Percentiles rank a stretch among this genome's conserved stretches.
phyloP scores from a whole-genome alignment of 257 asterid species.

The Nicotiana sylvestris region DNA sequence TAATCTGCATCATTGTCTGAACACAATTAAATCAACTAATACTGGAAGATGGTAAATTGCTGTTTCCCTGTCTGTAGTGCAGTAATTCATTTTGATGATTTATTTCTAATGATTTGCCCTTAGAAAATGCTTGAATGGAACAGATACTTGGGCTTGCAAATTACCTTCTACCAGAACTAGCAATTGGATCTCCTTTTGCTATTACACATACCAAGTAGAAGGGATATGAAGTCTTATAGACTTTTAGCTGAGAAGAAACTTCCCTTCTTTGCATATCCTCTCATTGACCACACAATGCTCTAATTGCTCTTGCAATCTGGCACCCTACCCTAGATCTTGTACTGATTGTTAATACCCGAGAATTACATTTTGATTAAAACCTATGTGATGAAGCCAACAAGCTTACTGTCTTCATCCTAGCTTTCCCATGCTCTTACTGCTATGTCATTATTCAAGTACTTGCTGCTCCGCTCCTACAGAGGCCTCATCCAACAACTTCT shows the following conservation, averaged over 20 bases:
- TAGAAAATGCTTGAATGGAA: background rate
- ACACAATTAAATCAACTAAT: background rate
- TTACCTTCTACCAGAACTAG: background rate
- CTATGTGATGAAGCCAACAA: background rate
- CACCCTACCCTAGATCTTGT: background rate
- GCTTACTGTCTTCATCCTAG: slow-evolving; percentile 6
- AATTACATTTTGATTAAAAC: background rate
- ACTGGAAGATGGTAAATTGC: background rate
- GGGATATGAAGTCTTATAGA: background rate
- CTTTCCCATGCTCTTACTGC: slow-evolving; percentile 6
- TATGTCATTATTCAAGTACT: background rate
- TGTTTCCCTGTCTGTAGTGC: background rate
- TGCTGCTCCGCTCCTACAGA: background rate
- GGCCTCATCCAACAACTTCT: background rate
- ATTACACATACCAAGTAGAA: background rate
- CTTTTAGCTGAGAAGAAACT: background rate
- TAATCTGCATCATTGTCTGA: background rate
- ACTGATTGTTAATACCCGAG: background rate
- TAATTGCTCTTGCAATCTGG: background rate
- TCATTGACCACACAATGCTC: background rate
- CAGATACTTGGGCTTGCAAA: background rate
- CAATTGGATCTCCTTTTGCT: background rate
- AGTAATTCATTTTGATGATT: background rate
- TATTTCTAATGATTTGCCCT: background rate
- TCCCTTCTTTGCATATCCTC: background rate